Conservation (phyloP, 2,329 filamentous ascomycete genomes). For the Colletotrichum sp. region DNA sequence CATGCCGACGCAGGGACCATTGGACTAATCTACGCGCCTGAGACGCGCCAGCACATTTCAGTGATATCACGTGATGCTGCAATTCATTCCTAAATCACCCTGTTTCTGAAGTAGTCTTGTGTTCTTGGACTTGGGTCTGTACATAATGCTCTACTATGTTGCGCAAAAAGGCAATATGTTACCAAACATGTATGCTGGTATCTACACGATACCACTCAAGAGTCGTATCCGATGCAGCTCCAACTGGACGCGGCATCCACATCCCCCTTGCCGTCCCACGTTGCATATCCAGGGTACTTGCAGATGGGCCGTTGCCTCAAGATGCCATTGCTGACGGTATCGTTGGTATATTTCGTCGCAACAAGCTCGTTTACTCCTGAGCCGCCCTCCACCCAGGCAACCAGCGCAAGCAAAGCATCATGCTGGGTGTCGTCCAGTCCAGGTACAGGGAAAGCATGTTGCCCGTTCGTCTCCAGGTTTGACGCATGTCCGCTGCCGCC, state of each 20-base stretch:
- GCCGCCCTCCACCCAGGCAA: conserved; percentile 42
- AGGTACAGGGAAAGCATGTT: conserved; percentile 35
- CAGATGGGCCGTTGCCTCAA: neutral
- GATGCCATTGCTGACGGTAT: neutral
- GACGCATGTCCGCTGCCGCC: conserved; percentile 26
- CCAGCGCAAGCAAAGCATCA: conserved; percentile 39
- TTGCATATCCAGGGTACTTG: neutral
- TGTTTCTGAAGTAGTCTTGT: neutral
- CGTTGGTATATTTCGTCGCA: conserved; percentile 29
- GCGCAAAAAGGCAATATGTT: neutral
- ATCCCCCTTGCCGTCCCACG: neutral
- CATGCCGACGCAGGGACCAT: neutral
- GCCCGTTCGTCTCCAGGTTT: conserved; percentile 29
- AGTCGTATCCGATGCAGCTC: neutral
- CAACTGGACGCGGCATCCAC: neutral
- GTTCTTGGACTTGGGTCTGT: neutral
- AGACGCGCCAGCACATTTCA: neutral
- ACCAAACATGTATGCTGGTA: neutral
- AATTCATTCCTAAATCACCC: neutral
- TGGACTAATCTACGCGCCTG: neutral
- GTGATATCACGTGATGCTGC: neutral
- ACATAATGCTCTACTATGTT: neutral
- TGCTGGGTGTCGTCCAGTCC: conserved; percentile 38
- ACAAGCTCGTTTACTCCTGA: conserved; percentile 32
- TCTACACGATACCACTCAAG: neutral